These are phyloP conservation scores for Sanghuangporus weigelae DNA, from an alignment of 1,284 basidiomycete species.

Conservation along the genomic window DNA sequence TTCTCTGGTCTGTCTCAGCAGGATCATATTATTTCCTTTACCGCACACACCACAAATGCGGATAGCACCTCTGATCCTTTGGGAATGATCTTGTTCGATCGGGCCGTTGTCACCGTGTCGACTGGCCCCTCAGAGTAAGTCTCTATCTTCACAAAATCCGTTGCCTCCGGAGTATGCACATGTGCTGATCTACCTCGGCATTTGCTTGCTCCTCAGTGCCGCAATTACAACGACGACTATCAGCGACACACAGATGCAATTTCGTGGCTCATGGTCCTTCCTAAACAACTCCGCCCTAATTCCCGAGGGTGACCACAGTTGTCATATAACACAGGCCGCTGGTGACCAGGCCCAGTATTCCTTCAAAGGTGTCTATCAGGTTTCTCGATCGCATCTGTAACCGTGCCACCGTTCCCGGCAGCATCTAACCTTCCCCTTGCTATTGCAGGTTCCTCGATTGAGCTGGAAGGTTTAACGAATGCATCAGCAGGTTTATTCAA, in stretches of 20 bases:
- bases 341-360: slow-evolving; percentile 13
- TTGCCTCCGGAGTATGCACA: slow-evolving; percentile 4
- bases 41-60: slow-evolving; percentile 24
- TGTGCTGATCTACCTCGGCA: slow-evolving; percentile 1
- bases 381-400: neutral
- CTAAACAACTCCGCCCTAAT: slow-evolving; percentile 25
- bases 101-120: slow-evolving; percentile 22
- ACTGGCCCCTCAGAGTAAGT: slow-evolving; percentile 14
- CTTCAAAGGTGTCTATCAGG: slow-evolving; percentile 16
- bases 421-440: neutral
- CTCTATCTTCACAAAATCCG: slow-evolving; percentile 6
- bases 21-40: slow-evolving; percentile 26
- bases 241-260: slow-evolving; percentile 38
- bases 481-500: slow-evolving; percentile 50
- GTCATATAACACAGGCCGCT: slow-evolving; percentile 13
- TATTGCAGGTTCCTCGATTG: slow-evolving; percentile 38
- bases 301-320: slow-evolving; percentile 11
- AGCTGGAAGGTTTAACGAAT: slow-evolving; percentile 50
- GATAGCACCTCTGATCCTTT: slow-evolving; percentile 7
- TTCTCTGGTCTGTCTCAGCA: slow-evolving; percentile 27
- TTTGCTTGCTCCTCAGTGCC: slow-evolving; percentile 29
- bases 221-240: slow-evolving; percentile 32
- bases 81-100: slow-evolving; percentile 23
- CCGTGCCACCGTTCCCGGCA: neutral
- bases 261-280: slow-evolving; percentile 47